Percentiles rank a stretch among this genome's conserved stretches.
These are phyloP conservation scores for Eucalyptus microcorys DNA, from an alignment of 345 rosid genomes.

Conservation along the genomic window DNA sequence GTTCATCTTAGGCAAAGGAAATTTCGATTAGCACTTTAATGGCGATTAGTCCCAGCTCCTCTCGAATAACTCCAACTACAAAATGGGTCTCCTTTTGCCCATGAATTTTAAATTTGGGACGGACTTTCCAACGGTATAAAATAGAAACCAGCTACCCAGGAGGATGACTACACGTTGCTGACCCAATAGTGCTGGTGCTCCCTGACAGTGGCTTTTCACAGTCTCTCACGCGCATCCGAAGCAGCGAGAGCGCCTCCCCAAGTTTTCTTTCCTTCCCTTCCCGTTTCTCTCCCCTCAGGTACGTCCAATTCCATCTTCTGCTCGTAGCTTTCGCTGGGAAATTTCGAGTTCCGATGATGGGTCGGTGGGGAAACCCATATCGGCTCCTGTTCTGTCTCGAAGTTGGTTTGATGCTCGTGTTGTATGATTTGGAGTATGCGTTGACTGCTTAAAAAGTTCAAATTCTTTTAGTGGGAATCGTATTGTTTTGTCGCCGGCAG, in stretches of 20 bases:
- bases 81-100: neutral
- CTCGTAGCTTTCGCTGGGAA: neutral
- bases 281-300: neutral
- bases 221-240: neutral
- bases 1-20: no score
- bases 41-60: neutral
- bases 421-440: neutral
- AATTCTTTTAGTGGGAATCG: neutral
- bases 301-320: neutral
- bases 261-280: neutral
- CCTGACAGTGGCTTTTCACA: neutral
- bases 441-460: neutral
- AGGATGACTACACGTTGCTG: neutral
- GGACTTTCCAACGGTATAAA: neutral
- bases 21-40: neutral
- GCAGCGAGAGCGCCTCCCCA: neutral
- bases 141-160: neutral
- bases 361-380: neutral
- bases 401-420: neutral
- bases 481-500: neutral
- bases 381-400: neutral
- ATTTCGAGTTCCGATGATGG: neutral
- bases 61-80: neutral
- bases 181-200: neutral
- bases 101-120: neutral